Percentiles rank a stretch among this genome's conserved stretches.
Conservation (phyloP, 495 filamentous ascomycete genomes). For the Neurospora sp. region DNA sequence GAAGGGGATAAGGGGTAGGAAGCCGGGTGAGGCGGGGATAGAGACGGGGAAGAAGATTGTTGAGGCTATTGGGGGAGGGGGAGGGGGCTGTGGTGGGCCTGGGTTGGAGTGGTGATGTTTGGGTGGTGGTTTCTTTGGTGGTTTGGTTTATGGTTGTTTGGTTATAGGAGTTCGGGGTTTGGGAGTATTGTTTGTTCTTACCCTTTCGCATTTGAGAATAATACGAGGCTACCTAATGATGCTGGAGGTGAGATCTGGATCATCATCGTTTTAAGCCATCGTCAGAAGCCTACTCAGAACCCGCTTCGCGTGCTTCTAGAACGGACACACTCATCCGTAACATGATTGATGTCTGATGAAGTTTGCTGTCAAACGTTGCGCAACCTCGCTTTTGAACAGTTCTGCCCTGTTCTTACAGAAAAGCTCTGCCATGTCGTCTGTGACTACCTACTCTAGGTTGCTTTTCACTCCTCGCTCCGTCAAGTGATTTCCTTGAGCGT, state of each 20-base stretch:
- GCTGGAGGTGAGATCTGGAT: too few relatives aligned
- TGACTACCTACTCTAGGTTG: neutral
- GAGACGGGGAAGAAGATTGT: conserved; percentile 29
- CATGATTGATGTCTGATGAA: too few relatives aligned
- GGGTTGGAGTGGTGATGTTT: conserved; percentile 43
- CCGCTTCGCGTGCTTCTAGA: neutral
- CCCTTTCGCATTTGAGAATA: neutral
- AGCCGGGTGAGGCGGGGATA: conserved; percentile 22
- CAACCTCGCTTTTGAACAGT: neutral
- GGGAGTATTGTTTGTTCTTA: neutral
- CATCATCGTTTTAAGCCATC: too few relatives aligned
- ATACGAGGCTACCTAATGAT: neutral
- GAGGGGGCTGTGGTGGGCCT: conserved; percentile 39
- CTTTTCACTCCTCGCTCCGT: neutral
- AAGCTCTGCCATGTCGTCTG: neutral
- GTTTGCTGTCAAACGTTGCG: neutral
- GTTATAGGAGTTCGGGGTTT: neutral
- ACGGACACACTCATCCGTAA: neutral
- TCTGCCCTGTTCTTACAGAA: neutral
- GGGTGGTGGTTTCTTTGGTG: neutral
- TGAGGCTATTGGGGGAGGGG: conserved; percentile 26
- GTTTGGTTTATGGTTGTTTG: neutral
- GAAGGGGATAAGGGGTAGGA: conserved; percentile 29
- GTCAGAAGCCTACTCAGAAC: too few relatives aligned
- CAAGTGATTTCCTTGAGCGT: neutral